These are phyloP conservation scores for Plicaturopsis crispa DNA, from an alignment of 768 basidiomycete genomes.

Conservation along the genomic window DNA sequence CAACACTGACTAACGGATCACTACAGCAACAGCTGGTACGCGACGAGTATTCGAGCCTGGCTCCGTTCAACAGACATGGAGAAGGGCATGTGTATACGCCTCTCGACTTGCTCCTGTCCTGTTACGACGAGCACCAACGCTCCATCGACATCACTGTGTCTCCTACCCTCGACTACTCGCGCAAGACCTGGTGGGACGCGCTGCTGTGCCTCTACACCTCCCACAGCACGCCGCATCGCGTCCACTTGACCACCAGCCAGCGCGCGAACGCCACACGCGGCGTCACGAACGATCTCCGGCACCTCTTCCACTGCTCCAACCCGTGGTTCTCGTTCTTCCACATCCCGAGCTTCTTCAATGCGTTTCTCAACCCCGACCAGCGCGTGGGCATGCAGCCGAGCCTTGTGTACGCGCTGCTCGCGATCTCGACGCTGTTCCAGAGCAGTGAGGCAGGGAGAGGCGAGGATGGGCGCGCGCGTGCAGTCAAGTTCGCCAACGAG, in stretches of 20 bases:
- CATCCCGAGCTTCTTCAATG: slow-evolving; percentile 57
- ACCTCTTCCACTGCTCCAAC: slow-evolving; percentile 55
- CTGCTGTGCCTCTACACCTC: slow-evolving; percentile 46
- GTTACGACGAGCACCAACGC: slow-evolving; percentile 10
- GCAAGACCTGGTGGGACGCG: slow-evolving; percentile 77
- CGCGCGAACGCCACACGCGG: slow-evolving; percentile 37
- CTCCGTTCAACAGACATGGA: slow-evolving; percentile 2
- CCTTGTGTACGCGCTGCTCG: slow-evolving; percentile 52
- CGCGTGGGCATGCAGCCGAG: slow-evolving; percentile 61
- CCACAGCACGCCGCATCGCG: slow-evolving; percentile 22
- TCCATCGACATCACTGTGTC: slow-evolving; percentile 22
- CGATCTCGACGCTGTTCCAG: slow-evolving; percentile 61
- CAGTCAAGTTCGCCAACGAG: slow-evolving; percentile 54
- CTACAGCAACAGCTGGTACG: neutral
- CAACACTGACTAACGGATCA: neutral
- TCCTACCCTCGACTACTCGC: slow-evolving; percentile 59
- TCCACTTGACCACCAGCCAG: slow-evolving; percentile 27
- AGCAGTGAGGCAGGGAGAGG: slow-evolving; percentile 57
- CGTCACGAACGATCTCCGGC: slow-evolving; percentile 51
- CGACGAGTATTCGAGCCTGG: neutral
- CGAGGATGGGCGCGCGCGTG: slow-evolving; percentile 41
- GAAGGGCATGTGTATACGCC: slow-evolving; percentile 12
- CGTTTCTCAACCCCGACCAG: slow-evolving; percentile 45
- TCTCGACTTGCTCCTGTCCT: slow-evolving; percentile 7
- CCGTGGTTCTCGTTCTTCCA: slow-evolving; percentile 75